Evolutionary conservation across 2,329 filamentous ascomycete species (phyloP).

Genomic region (Pyrenophora tritici-repentis): DNA sequence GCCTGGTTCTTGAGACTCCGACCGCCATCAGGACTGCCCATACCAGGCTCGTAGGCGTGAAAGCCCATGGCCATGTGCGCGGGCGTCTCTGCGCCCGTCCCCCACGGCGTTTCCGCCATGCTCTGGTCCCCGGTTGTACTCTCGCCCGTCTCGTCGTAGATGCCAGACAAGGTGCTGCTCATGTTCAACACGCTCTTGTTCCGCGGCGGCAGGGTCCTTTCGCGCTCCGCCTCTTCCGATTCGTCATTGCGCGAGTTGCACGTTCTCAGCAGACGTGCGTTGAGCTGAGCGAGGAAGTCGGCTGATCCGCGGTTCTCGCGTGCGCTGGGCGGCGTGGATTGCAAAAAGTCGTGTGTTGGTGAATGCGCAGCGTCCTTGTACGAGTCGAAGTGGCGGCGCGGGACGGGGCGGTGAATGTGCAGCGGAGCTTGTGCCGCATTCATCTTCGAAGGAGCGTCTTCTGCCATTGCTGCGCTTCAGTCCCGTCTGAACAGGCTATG

Average conservation of each 20-base stretch:
- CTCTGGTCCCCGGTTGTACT: conserved; percentile 46
- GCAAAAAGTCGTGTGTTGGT: conserved; percentile 28
- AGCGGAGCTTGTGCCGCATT: conserved; percentile 30
- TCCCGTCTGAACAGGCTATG: conserved; percentile 12
- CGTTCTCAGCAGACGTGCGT: conserved; percentile 41
- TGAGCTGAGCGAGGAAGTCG: conserved; percentile 46
- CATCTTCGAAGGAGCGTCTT: conserved; percentile 30
- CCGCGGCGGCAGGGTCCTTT: conserved; percentile 54
- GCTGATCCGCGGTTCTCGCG: conserved; percentile 31
- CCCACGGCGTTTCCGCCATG: conserved; percentile 74
- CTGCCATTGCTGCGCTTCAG: conserved; percentile 29
- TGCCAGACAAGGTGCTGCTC: conserved; percentile 85
- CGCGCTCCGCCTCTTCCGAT: conserved; percentile 21
- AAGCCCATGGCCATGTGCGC: conserved; percentile 28
- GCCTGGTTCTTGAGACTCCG: conserved; percentile 29
- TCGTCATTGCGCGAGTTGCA: conserved; percentile 34
- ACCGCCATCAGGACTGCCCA: conserved; percentile 34
- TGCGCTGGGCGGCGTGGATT: conserved; percentile 25
- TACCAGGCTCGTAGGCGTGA: conserved; percentile 25
- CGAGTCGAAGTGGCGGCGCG: conserved; percentile 42
- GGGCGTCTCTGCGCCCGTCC: conserved; percentile 75
- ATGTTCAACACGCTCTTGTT: conserved; percentile 84
- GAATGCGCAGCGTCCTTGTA: conserved; percentile 34
- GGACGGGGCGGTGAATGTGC: conserved; percentile 47
- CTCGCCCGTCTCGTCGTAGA: conserved; percentile 65